These are phyloP conservation scores for Cercospora berteroae DNA, from an alignment of 2,329 filamentous ascomycete genomes.

Conservation along the genomic window DNA sequence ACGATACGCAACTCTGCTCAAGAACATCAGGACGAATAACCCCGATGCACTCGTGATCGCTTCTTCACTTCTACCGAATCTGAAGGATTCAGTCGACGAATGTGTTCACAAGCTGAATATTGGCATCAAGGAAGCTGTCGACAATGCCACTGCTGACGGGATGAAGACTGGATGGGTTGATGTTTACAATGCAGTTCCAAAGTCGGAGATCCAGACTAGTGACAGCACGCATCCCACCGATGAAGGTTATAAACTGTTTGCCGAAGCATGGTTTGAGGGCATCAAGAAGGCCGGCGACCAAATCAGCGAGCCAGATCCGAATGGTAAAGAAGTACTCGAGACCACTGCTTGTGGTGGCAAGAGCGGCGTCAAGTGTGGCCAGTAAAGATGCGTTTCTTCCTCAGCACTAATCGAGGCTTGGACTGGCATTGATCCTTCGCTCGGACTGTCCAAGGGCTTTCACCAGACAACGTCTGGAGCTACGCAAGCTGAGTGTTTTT, in stretches of 20 bases:
- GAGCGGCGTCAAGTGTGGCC: neutral
- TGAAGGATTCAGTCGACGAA: neutral
- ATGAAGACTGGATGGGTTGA: conserved; percentile 10
- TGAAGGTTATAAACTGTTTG: neutral
- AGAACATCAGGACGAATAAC: neutral
- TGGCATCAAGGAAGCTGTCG: conserved; percentile 2
- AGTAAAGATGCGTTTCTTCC: neutral
- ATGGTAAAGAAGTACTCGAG: neutral
- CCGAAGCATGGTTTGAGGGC: neutral
- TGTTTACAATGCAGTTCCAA: conserved; percentile 1
- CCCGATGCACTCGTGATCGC: neutral
- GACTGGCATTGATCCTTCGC: neutral
- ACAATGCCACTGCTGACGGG: conserved; percentile 1
- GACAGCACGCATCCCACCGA: neutral
- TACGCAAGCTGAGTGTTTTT: neutral
- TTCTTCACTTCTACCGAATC: neutral
- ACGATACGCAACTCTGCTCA: neutral
- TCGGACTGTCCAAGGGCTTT: neutral
- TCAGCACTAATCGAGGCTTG: too few species aligned
- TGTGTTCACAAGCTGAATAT: neutral
- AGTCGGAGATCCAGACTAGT: neutral
- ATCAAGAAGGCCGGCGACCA: neutral
- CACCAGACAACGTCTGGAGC: neutral
- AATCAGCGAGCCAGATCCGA: neutral
- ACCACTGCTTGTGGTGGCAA: neutral